Evolutionary conservation across 1,284 basidiomycete genomes (phyloP).

Genomic region (Lentinula novae-zelandiae): DNA sequence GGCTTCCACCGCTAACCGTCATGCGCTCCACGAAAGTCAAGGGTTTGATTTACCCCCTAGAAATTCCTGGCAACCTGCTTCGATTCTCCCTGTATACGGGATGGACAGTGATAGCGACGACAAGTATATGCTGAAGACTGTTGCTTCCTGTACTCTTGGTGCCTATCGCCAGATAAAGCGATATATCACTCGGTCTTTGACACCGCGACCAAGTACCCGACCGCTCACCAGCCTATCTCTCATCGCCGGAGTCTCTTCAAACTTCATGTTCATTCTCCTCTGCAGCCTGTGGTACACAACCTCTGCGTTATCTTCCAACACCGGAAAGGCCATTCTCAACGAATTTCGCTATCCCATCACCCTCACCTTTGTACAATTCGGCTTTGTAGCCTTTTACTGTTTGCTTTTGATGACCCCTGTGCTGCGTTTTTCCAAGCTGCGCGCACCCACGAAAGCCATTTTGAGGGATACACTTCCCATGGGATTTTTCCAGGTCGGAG

Average conservation of each 20-base stretch:
- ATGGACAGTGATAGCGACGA: not conserved
- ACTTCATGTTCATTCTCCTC: slow-evolving; percentile 53
- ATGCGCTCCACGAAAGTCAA: not conserved
- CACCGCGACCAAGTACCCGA: not conserved
- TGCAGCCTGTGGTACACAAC: slow-evolving; percentile 81
- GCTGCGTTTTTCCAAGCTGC: slow-evolving; percentile 64
- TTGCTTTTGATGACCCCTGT: slow-evolving; percentile 74
- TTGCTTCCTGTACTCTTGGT: not conserved
- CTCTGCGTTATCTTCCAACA: slow-evolving; percentile 86
- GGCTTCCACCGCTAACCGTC: not conserved
- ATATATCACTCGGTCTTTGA: not conserved
- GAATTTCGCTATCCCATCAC: slow-evolving; percentile 87
- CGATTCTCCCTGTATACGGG: slow-evolving; percentile 2
- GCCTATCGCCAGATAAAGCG: not conserved
- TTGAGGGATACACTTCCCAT: slow-evolving; percentile 83
- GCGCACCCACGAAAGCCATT: slow-evolving; percentile 70
- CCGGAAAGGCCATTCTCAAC: slow-evolving; percentile 84
- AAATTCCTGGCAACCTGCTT: not conserved
- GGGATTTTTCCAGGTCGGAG: slow-evolving; percentile 94
- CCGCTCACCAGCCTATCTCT: not conserved
- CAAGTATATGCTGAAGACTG: not conserved
- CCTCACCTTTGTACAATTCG: slow-evolving; percentile 97
- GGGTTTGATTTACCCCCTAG: not conserved
- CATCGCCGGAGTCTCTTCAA: slow-evolving; percentile 23
- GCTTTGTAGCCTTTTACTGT: slow-evolving; percentile 88